Evolutionary conservation across 2,329 filamentous ascomycete genomes (phyloP), one percentile per base, ranked within the genome.

Genomic region (Leptographium flavum): DNA sequence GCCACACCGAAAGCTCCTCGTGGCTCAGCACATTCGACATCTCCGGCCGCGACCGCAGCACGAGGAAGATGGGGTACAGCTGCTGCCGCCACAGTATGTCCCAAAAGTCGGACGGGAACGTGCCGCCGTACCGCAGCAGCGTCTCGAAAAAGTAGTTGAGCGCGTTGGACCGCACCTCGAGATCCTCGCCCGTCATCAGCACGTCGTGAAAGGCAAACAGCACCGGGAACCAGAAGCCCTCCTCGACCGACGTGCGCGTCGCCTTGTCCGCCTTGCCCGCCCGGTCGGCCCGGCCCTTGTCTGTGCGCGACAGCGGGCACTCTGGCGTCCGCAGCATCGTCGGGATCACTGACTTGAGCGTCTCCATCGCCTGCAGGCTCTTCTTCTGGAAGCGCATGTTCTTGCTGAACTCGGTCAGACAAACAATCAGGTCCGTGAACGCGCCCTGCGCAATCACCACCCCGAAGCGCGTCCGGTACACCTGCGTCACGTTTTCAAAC

Each of bases 331-430:
- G 85, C 36, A 98, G 73, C 90, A 98, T 95, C 57, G 85, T 87
- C 0, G 87, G 85, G 41, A 98, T 87, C 17, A 90, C 87, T 0
- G 87, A 87, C 62, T 95, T 96, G 33, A 99, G 68, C 5, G 87
- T 81, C 63, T 99, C 92, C 59, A 99, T 90, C 1, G 92, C 90
- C 58, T 94, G 87, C 44, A 99, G 63, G 17, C 88, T 94, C 70
- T 96, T 96, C 71, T 96, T 96, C 63, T 98, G 92, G 66, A 98
- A 99, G 57, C 82, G 88, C 63, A 87, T 82, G 60, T 99, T 98
- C 71, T 98, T 99, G 17, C 90, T 95, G 60, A 99, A 99, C 60
- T 96, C 87, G 0, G 93, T 98, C 50, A 99, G 67, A 58, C 92
- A 98, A 43, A 98, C 87, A 49, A 98, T 83, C 25, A 99, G 70